Evolutionary conservation across 1,284 basidiomycete species (phyloP).

Genomic region (Ceratobasidium sp.): DNA sequence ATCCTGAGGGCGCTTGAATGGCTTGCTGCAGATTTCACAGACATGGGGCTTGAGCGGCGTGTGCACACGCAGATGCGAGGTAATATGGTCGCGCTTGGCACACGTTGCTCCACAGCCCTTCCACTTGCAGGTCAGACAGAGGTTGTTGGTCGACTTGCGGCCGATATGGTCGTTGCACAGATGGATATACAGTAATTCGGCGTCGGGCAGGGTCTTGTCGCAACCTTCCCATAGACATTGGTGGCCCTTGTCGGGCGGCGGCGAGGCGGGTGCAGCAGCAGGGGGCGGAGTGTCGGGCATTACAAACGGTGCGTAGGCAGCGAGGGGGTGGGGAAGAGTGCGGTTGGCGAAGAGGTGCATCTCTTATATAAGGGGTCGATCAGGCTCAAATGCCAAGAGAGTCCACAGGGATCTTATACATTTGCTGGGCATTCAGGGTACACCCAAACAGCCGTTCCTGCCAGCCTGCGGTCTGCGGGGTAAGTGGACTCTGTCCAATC

Average conservation of each 20-base stretch:
- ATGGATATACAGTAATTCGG: slow-evolving; percentile 84
- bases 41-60: slow-evolving; percentile 95
- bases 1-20: slow-evolving; percentile 98
- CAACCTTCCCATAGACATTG: slow-evolving; percentile 74
- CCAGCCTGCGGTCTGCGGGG: not conserved
- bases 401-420: not conserved
- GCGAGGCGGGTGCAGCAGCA: slow-evolving; percentile 7
- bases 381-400: not conserved
- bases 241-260: slow-evolving; percentile 46
- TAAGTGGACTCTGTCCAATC: not conserved
- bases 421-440: not conserved
- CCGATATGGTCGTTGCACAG: slow-evolving; percentile 96
- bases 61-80: slow-evolving; percentile 91
- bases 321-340: slow-evolving; percentile 23
- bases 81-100: slow-evolving; percentile 97
- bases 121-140: slow-evolving; percentile 92
- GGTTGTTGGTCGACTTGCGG: slow-evolving; percentile 93
- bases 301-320: slow-evolving; percentile 7
- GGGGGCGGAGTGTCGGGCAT: slow-evolving; percentile 10
- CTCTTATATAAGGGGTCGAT: slow-evolving; percentile 3
- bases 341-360: not conserved
- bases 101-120: slow-evolving; percentile 88
- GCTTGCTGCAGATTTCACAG: slow-evolving; percentile 91
- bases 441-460: not conserved
- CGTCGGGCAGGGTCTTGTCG: slow-evolving; percentile 63